phyloP scores from a whole-genome alignment of 805 yeast genomes.

The Yamadazyma scolyti region DNA sequence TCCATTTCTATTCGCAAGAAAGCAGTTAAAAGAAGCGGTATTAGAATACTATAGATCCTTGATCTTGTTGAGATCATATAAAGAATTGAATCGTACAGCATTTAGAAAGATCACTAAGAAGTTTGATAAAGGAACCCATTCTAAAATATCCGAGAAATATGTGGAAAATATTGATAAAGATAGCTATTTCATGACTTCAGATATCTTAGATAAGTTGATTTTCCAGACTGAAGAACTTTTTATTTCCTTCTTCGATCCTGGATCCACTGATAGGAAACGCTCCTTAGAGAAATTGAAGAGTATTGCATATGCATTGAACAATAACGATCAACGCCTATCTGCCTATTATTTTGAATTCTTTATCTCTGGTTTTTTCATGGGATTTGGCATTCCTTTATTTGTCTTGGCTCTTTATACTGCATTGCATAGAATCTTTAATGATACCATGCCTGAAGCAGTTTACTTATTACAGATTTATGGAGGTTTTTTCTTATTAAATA shows the following conservation, averaged over 20 bases:
- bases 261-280: conserved; percentile 50
- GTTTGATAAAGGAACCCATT: conserved; percentile 70
- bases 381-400: conserved; percentile 69
- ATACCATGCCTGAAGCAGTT: conserved; percentile 50
- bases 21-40: conserved; percentile 65
- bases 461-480: conserved; percentile 86
- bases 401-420: conserved; percentile 54
- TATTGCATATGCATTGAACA: conserved; percentile 37
- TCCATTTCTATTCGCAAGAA: conserved; percentile 61
- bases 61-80: conserved; percentile 66
- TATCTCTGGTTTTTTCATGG: conserved; percentile 63
- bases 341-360: conserved; percentile 47
- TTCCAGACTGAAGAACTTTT: conserved; percentile 64
- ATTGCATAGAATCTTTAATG: conserved; percentile 32
- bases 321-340: conserved; percentile 21
- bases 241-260: conserved; percentile 60
- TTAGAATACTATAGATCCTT: conserved; percentile 71
- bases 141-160: conserved; percentile 42
- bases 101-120: conserved; percentile 86
- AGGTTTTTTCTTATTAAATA: conserved; percentile 67
- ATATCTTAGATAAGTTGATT: conserved; percentile 61
- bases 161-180: conserved; percentile 52
- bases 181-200: conserved; percentile 60
- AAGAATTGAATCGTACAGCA: conserved; percentile 79
- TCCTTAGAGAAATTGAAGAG: conserved; percentile 64